Base-by-base conservation (phyloP, 371 early-diverging fungal genomes). In the Mucor lusitanicus region DNA sequence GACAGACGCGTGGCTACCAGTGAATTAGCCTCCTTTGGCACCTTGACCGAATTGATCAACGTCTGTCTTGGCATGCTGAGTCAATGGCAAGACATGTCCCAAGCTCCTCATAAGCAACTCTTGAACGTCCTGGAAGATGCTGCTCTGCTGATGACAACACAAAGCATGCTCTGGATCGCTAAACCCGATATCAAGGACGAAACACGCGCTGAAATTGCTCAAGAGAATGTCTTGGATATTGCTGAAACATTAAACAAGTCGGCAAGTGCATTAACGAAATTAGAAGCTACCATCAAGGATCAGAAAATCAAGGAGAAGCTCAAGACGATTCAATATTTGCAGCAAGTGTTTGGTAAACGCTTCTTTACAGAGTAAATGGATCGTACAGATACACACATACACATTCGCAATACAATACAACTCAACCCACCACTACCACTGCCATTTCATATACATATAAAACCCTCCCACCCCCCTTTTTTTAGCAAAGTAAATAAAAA, bases 31-130 rank as follows among this genome's bases (percentile, higher is more conserved):
- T 75, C 79, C 0, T 73, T 81, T 71, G 82, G 77, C 30, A 75
- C 76, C 6, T 35, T 78, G 39, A 63, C 71, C n/a, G 75, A 78
- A 61, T 73, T 69, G n/a, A 76, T 73, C 27, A 71, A 65, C 39
- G 61, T 72, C 3, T 72, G 72, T 33, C 32, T 73, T 7, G 11
- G 17, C 0, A 73, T 68, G 50, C 35, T 77, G 56, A 70, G 59
- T 11, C 74, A 73, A 28, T 70, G 67, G 57, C 60, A 68, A n/a
- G 66, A 65, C 12, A 39, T 39, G 12, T 53, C 69, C 15, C 40
- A 42, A 0, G 23, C 61, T 6, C 56, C 64, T n/a, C 17, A 30
- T 0, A 37, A 62, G 39, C 48, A 61, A 32, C 58, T 71, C 25
- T 23, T 73, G 32, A 59, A 70, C 59, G 65, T 75, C 6, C 56